Evolutionary conservation across 345 rosid genomes (phyloP), one percentile per base, ranked within the genome.

Genomic region (Garcia nutans): DNA sequence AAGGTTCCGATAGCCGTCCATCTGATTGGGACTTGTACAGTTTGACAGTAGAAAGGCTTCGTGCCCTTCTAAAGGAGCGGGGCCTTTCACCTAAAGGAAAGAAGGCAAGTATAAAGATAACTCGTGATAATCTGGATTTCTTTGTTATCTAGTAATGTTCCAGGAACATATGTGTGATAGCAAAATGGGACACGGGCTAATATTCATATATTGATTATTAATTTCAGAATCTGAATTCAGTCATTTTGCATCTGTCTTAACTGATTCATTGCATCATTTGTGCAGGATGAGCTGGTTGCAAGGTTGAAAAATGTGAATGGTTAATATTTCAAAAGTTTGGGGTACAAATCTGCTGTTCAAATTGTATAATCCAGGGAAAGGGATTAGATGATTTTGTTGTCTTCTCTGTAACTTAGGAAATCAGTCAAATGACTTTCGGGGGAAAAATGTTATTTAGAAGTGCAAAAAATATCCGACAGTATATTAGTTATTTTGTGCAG

Each of bases 221-320:
- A 33, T 65, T 62, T 31, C 20, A 19, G 49, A 65, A 37, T 71
- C 17, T 15, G 44, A 24, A 7, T 28, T 15, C 17, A 47, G 41
- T 37, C 41, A 1, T 58, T 31, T 2, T 33, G 45, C 62, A 59
- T 81, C 45, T 68, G 26, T 10, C 42, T 12, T 54, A 16, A 26
- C 80, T 65, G 65, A 67, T 77, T 24, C 13, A 17, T 68, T 62
- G 59, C 22, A 56, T 24, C 54, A 44, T 76, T 0, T 59, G 26
- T 87, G 85, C 94, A 95, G 99, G 97, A 93, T 71, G 99, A 91
- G 82, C 87, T 95, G 86, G 86, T 95, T 45, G 85, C 88, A 1
- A 92, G 97, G 75, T 78, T 95, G 86, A 95, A 85, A 82, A 78
- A 79, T 76, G 82, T 70, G 28, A 89, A 65, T 76, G 83, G 87